These are phyloP conservation scores for Aristolochia contorta DNA, from an alignment of 164 flowering plant species.

Conservation along the genomic window DNA sequence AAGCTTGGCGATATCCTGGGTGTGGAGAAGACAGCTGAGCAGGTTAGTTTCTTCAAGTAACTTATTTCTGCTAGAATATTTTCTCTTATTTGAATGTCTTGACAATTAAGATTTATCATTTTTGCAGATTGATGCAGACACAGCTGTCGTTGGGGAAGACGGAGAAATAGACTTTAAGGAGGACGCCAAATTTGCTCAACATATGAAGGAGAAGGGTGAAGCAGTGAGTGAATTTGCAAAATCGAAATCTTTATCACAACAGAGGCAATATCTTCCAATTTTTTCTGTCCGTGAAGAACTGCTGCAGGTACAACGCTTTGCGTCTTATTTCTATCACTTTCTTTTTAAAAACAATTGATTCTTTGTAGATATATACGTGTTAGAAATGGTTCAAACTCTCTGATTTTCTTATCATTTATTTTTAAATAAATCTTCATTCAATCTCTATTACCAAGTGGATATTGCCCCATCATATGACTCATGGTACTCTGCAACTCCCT, in stretches of 20 bases:
- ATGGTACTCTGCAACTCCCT: too few species aligned
- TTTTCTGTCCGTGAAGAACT: constrained; percentile 86
- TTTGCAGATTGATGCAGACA: constrained; percentile 90
- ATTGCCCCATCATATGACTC: not conserved
- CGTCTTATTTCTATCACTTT: not conserved
- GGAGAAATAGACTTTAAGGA: constrained; percentile 96
- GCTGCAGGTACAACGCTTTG: constrained; percentile 36
- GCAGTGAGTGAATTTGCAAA: constrained; percentile 98
- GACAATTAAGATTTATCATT: not conserved
- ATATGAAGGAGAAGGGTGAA: constrained; percentile 73
- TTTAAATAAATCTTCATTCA: not conserved
- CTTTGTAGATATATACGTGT: not conserved
- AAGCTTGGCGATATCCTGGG: constrained; percentile 95
- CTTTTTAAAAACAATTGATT: too few species aligned
- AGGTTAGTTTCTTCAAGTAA: constrained; percentile 28
- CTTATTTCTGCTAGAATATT: not conserved
- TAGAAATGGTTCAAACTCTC: not conserved
- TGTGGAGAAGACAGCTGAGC: constrained; percentile 89
- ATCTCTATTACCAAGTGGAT: not conserved
- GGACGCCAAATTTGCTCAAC: constrained; percentile 91
- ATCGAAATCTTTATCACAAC: constrained; percentile 71
- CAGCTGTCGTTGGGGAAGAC: constrained; percentile 80
- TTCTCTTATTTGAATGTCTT: not conserved
- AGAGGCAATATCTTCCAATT: constrained; percentile 88
- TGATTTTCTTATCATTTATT: not conserved